These are phyloP conservation scores for Suillus subalutaceus DNA, from an alignment of 768 basidiomycete species.

Conservation along the genomic window DNA sequence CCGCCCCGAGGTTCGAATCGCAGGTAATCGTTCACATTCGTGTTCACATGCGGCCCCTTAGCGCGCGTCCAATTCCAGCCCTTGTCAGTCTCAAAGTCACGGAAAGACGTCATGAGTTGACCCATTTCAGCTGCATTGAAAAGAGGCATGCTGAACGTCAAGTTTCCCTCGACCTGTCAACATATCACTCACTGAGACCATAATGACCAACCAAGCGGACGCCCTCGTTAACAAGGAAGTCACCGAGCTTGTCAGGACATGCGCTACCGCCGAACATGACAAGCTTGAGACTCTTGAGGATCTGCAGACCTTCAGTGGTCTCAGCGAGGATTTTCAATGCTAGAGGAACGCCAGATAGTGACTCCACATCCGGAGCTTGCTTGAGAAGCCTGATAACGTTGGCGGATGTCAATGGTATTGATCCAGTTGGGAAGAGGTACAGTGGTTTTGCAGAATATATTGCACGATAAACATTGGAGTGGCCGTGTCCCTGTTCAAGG, in stretches of 20 bases:
- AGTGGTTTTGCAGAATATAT: slow-evolving; percentile 44
- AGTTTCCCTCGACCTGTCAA: neutral
- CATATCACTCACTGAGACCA: slow-evolving; percentile 45
- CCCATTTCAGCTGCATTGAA: slow-evolving; percentile 33
- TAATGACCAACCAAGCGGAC: slow-evolving; percentile 52
- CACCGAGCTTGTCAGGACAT: slow-evolving; percentile 56
- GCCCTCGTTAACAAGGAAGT: slow-evolving; percentile 49
- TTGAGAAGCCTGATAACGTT: slow-evolving; percentile 45
- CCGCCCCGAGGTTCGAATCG: slow-evolving; percentile 45
- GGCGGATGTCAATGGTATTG: slow-evolving; percentile 47
- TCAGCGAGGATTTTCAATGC: slow-evolving; percentile 51
- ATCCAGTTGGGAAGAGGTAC: slow-evolving; percentile 44
- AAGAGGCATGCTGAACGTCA: neutral
- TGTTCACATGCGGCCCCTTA: slow-evolving; percentile 25
- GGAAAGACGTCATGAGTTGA: slow-evolving; percentile 48
- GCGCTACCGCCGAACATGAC: slow-evolving; percentile 56
- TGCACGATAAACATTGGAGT: slow-evolving; percentile 40
- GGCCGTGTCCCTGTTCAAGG: slow-evolving; percentile 24
- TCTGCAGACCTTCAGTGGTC: slow-evolving; percentile 44
- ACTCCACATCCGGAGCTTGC: slow-evolving; percentile 35
- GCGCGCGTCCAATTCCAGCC: slow-evolving; percentile 56
- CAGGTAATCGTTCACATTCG: slow-evolving; percentile 35
- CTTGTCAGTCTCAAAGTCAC: slow-evolving; percentile 52
- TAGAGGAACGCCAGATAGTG: slow-evolving; percentile 40
- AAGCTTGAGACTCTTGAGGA: slow-evolving; percentile 46